Conservation (phyloP, 1,284 basidiomycete species). For the Schizophyllum commune region DNA sequence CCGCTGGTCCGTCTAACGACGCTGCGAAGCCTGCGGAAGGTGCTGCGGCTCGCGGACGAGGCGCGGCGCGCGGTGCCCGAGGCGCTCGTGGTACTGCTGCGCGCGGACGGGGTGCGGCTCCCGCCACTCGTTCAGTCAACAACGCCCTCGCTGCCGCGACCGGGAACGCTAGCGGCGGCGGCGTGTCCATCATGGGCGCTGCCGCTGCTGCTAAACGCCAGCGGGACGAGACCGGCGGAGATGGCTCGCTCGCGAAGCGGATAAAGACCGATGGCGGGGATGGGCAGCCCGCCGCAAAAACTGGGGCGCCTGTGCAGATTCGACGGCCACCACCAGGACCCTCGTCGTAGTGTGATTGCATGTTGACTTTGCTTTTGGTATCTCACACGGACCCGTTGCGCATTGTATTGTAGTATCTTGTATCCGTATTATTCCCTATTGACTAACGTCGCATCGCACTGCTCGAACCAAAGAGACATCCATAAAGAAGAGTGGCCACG, state of each 20-base stretch:
- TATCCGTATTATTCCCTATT: neutral
- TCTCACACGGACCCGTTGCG: neutral
- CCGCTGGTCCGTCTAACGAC: slow-evolving; percentile 11
- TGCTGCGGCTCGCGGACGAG: slow-evolving; percentile 13
- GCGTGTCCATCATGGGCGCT: slow-evolving; percentile 59
- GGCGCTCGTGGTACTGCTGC: neutral
- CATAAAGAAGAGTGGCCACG: no score
- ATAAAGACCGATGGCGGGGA: slow-evolving; percentile 45
- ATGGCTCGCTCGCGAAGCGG: slow-evolving; percentile 63
- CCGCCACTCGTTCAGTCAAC: slow-evolving; percentile 5
- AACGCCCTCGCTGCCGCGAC: slow-evolving; percentile 16
- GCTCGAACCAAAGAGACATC: neutral
- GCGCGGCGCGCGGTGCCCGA: slow-evolving; percentile 2
- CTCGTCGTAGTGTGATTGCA: neutral
- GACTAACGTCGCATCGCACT: neutral
- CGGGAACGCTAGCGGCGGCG: slow-evolving; percentile 19
- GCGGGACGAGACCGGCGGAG: slow-evolving; percentile 44
- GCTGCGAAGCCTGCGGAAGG: slow-evolving; percentile 28
- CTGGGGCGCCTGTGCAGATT: slow-evolving; percentile 6
- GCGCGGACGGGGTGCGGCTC: slow-evolving; percentile 10
- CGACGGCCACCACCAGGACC: slow-evolving; percentile 6
- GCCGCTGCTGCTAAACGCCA: slow-evolving; percentile 62
- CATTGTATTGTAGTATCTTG: neutral
- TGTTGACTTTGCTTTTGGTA: neutral
- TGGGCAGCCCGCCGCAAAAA: neutral